A percentile compares a stretch with the other conserved stretches of the same genome.
These are phyloP conservation scores for Russula dissimulans DNA, from an alignment of 768 basidiomycete species.

Conservation along the genomic window DNA sequence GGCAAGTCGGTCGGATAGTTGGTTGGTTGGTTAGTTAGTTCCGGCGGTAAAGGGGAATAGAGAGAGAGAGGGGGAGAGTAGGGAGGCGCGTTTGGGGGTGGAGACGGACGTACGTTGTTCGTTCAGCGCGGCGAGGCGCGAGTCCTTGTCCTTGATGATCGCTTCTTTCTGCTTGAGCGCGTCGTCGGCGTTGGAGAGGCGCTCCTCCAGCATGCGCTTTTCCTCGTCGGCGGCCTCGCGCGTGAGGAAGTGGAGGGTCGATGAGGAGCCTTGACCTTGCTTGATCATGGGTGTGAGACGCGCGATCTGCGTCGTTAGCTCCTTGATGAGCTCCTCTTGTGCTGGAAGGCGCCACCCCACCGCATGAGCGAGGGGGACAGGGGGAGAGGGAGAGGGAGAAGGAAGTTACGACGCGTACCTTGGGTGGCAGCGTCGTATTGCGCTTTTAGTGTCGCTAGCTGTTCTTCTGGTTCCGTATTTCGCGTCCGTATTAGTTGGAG, in stretches of 20 bases:
- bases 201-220: slow-evolving; percentile 42
- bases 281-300: slow-evolving; percentile 46
- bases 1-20: no score
- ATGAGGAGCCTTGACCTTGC: slow-evolving; percentile 39
- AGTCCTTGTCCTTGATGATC: slow-evolving; percentile 35
- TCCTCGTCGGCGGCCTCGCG: slow-evolving; percentile 68
- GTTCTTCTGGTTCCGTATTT: slow-evolving; percentile 55
- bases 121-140: slow-evolving; percentile 38
- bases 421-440: slow-evolving; percentile 44
- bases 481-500: slow-evolving; percentile 51
- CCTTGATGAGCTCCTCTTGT: slow-evolving; percentile 45
- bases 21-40: no score
- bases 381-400: neutral
- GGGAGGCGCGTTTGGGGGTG: no score
- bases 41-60: no score
- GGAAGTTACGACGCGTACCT: slow-evolving; percentile 31
- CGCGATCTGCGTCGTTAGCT: slow-evolving; percentile 46
- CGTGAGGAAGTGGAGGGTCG: slow-evolving; percentile 57
- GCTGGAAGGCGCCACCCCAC: slow-evolving; percentile 30
- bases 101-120: slow-evolving; percentile 35
- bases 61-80: no score
- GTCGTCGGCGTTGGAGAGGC: slow-evolving; percentile 37
- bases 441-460: slow-evolving; percentile 37
- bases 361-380: neutral
- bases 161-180: slow-evolving; percentile 36